Percentiles rank a stretch among this genome's conserved stretches.
Conservation (phyloP, 352 stramenopile genomes). For the Globisporangium perplexum region DNA sequence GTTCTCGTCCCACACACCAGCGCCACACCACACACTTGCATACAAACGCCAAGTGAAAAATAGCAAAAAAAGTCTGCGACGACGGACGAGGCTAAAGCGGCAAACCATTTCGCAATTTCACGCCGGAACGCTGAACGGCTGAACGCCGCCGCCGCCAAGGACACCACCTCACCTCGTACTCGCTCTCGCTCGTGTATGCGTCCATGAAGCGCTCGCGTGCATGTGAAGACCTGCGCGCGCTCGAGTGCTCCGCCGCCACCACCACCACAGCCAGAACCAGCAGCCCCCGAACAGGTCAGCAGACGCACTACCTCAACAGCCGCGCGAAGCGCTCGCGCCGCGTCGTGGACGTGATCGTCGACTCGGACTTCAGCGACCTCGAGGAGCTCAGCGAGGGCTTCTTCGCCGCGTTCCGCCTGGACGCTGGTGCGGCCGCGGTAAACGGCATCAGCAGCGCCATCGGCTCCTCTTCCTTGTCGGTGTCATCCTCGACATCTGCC, state of each 20-base stretch:
- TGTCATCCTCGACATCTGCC: not conserved
- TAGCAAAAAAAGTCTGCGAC: not conserved
- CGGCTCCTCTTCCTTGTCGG: not conserved
- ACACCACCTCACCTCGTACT: not conserved
- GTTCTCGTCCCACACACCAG: slow-evolving; percentile 6
- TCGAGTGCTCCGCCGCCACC: slow-evolving; percentile 26
- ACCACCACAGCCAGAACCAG: not conserved
- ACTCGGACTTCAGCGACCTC: slow-evolving; percentile 7
- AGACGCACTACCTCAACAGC: not conserved
- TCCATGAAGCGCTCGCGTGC: slow-evolving; percentile 65
- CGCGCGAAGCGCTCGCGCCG: slow-evolving; percentile 12
- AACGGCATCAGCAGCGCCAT: not conserved
- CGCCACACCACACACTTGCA: too few relatives aligned
- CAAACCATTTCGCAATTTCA: slow-evolving; percentile 1
- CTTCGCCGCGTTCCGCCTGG: slow-evolving; percentile 1
- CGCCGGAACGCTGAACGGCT: not conserved
- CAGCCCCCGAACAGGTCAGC: not conserved
- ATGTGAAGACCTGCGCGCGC: slow-evolving; percentile 58
- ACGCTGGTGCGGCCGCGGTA: not conserved
- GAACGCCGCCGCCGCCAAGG: not conserved
- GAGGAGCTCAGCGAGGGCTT: slow-evolving; percentile 10
- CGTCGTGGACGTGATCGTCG: slow-evolving; percentile 8
- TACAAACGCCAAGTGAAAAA: not conserved
- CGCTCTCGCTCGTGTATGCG: slow-evolving; percentile 5
- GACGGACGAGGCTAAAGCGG: not conserved